A percentile compares a stretch with the other conserved stretches of the same genome.
phyloP scores from a whole-genome alignment of 164 flowering plant genomes.

The Brasenia schreberi region DNA sequence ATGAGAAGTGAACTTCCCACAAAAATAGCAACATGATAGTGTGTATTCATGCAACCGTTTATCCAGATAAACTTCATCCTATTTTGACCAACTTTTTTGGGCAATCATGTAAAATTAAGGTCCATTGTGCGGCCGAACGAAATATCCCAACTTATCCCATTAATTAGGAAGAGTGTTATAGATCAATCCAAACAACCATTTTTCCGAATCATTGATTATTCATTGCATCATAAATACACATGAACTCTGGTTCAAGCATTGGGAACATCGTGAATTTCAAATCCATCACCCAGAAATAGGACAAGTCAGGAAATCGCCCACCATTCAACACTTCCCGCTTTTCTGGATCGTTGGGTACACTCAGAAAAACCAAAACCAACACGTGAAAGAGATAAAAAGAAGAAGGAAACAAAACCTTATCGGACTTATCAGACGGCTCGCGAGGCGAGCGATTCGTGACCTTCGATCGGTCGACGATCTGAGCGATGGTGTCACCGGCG shows the following conservation, averaged over 20 bases:
- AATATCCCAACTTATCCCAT: neutral
- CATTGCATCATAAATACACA: neutral
- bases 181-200: neutral
- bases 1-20: no score
- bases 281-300: neutral
- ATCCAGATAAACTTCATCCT: no score
- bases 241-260: neutral
- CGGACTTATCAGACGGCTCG: neutral
- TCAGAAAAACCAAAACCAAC: neutral
- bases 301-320: neutral
- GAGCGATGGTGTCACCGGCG: slow-evolving; percentile 89
- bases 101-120: no score
- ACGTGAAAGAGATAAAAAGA: neutral
- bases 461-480: slow-evolving; percentile 20
- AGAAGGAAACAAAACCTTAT: neutral
- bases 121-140: neutral
- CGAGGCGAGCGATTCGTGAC: neutral
- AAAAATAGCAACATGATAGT: no score
- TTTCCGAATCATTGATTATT: no score
- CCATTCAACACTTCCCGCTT: neutral
- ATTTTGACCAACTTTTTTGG: no score
- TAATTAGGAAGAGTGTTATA: neutral
- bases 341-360: neutral
- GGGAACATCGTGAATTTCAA: neutral
- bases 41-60: no score